phyloP scores from a whole-genome alignment of 2,329 filamentous ascomycete genomes.

The Myriangium duriaei region DNA sequence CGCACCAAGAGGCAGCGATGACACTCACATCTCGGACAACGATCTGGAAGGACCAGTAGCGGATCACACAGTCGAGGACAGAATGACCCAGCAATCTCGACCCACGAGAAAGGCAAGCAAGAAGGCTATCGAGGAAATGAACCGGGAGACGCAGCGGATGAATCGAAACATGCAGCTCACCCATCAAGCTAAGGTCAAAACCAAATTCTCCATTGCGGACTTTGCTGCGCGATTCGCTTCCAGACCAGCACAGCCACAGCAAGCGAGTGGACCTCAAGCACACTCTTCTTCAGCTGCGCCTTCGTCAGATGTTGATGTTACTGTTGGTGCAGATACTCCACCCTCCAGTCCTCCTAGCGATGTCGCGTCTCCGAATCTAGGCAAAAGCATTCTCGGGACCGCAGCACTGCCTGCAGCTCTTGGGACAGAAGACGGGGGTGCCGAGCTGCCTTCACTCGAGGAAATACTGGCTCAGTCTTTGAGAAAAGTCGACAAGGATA shows the following conservation, averaged over 20 bases:
- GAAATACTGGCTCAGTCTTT: constrained; percentile 22
- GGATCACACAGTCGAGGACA: constrained; percentile 32
- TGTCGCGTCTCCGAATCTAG: constrained; percentile 6
- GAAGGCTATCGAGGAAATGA: constrained; percentile 90
- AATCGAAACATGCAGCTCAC: constrained; percentile 80
- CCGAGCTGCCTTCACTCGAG: constrained; percentile 30
- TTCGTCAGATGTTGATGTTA: constrained; percentile 51
- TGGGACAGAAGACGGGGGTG: constrained; percentile 18
- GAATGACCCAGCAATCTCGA: constrained; percentile 53
- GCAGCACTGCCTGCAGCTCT: not conserved
- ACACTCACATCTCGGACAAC: constrained; percentile 23
- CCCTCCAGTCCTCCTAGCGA: constrained; percentile 31
- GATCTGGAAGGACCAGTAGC: constrained; percentile 43
- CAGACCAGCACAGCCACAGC: constrained; percentile 8
- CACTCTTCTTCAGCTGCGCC: constrained; percentile 23
- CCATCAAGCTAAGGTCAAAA: constrained; percentile 76
- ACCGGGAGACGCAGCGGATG: constrained; percentile 84
- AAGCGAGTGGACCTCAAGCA: constrained; percentile 34
- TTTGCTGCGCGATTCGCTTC: constrained; percentile 76
- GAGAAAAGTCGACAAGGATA: constrained; percentile 11
- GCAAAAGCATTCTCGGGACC: constrained; percentile 5
- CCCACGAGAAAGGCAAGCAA: constrained; percentile 80
- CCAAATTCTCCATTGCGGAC: constrained; percentile 73
- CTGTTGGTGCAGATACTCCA: constrained; percentile 25
- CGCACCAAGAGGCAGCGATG: no score